Evolutionary conservation across 768 basidiomycete species (phyloP), one percentile per base, ranked within the genome.

Genomic region (Gautieria morchelliformis): DNA sequence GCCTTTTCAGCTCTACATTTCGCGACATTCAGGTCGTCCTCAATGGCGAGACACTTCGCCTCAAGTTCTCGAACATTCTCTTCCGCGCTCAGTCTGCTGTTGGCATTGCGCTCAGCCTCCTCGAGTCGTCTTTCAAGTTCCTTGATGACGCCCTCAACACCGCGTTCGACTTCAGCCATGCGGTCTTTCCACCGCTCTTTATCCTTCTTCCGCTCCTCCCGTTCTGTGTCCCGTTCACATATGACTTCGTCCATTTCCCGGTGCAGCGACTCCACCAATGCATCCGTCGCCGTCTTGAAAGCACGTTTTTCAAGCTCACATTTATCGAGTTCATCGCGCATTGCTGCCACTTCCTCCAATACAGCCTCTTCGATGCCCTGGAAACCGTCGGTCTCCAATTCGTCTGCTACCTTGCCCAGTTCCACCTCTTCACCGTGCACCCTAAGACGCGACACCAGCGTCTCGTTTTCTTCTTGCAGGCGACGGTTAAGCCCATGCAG

Each of bases 401-500:
- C 80, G 8, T 59, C 66, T 0, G 75, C 75, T 17, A 73, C 69
- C 30, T 35, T 32, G 7, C 48, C 48, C 19, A 57, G 5, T 35
- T 57, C 46, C 4, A 50, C 56, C n/a, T 71, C 74, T 56, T 81
- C 85, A 63, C 83, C 85, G 52, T 80, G 66, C 57, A 67, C 74
- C 58, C 70, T 72, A 22, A 90, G 63, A 57, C 79, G 74, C 48
- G 77, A 77, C 5, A 82, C 67, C 8, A 93, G 74, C 12, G 65
- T 69, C 65, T 89, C 79, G 66, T 93, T 94, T 73, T 95, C 93
- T 67, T 92, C 87, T 62, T 89, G 87, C 55, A 95, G 67, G 56
- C 85, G 77, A 45, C 84, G 74, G 68, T 95, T 95, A 52, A 95
- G 74, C 10, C 86, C 84, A 69, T 94, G 89, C 64, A 95, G 69